Evolutionary conservation across 2,329 filamentous ascomycete species (phyloP).

Genomic region (Piedraia hortae): DNA sequence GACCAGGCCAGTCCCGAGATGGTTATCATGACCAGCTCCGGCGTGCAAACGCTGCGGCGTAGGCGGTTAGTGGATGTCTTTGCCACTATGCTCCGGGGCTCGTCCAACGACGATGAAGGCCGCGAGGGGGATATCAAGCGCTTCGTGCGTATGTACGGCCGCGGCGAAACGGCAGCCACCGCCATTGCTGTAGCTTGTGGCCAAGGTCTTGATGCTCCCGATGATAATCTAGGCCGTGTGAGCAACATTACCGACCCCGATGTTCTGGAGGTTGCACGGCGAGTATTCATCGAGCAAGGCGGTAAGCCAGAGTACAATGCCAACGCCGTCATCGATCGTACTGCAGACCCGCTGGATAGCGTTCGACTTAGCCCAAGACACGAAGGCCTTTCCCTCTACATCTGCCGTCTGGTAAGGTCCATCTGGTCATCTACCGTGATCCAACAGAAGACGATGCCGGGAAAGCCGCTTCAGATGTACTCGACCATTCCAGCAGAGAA

Average conservation of each 20-base stretch:
- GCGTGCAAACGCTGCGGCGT: conserved; percentile 62
- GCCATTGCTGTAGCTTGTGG: conserved; percentile 86
- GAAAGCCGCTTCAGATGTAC: conserved; percentile 32
- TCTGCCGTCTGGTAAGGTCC: conserved; percentile 62
- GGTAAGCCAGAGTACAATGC: conserved; percentile 67
- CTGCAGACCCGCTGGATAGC: conserved; percentile 44
- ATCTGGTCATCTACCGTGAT: conserved; percentile 69
- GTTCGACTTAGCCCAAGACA: conserved; percentile 74
- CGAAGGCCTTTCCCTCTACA: conserved; percentile 63
- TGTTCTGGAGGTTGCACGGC: conserved; percentile 59
- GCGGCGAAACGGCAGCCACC: conserved; percentile 67
- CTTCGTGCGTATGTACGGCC: conserved; percentile 65
- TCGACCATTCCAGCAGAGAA: conserved; percentile 42
- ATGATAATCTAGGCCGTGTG: conserved; percentile 33
- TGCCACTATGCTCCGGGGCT: conserved; percentile 45
- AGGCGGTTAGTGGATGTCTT: conserved; percentile 78
- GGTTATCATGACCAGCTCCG: conserved; percentile 72
- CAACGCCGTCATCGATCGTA: conserved; percentile 33
- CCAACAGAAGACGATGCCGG: conserved; percentile 23
- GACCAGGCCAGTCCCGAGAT: conserved; percentile 60
- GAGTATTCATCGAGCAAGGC: conserved; percentile 76
- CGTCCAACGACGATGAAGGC: conserved; percentile 40
- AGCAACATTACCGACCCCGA: conserved; percentile 53
- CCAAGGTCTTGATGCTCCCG: conserved; percentile 56
- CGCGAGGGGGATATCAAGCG: conserved; percentile 56